phyloP scores from a whole-genome alignment of 768 basidiomycete genomes.

The Boletus bicolor region DNA sequence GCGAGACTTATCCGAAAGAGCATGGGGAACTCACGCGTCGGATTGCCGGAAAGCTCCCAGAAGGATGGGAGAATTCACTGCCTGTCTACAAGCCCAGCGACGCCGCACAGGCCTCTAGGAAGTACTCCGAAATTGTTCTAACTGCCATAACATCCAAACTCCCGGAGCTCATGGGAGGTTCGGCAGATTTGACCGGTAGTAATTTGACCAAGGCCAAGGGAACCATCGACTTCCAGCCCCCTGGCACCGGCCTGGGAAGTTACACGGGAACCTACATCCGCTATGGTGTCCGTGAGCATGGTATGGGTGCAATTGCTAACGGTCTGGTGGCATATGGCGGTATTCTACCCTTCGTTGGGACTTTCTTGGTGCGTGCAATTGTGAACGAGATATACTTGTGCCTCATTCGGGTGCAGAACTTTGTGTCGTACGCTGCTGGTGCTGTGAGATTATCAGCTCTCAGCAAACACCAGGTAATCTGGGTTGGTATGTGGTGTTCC shows the following conservation, averaged over 20 bases:
- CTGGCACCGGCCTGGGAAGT: conserved; percentile 75
- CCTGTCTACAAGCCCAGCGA: conserved; percentile 84
- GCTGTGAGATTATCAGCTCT: conserved; percentile 90
- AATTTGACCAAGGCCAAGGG: conserved; percentile 87
- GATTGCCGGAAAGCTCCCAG: conserved; percentile 77
- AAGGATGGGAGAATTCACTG: conserved; percentile 81
- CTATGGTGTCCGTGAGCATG: conserved; percentile 97
- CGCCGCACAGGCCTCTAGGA: conserved; percentile 85
- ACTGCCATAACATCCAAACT: conserved; percentile 68
- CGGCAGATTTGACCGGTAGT: conserved; percentile 88
- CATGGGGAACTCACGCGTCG: conserved; percentile 84
- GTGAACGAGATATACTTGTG: not conserved
- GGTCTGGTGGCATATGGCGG: conserved; percentile 88
- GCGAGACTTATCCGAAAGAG: conserved; percentile 76
- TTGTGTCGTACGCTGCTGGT: conserved; percentile 90
- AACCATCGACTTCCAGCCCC: conserved; percentile 89
- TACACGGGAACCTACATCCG: conserved; percentile 91
- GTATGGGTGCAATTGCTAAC: conserved; percentile 94
- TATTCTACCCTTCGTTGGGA: conserved; percentile 86
- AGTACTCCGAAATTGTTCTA: conserved; percentile 88
- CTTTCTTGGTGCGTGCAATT: conserved; percentile 70
- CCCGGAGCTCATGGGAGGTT: conserved; percentile 86
- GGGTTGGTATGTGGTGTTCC: conserved; percentile 65
- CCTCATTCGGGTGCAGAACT: conserved; percentile 55
- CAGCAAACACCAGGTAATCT: conserved; percentile 86